Evolutionary conservation across 139 green algal species (phyloP).

Genomic region (Tetradesmus lagerheimii): DNA sequence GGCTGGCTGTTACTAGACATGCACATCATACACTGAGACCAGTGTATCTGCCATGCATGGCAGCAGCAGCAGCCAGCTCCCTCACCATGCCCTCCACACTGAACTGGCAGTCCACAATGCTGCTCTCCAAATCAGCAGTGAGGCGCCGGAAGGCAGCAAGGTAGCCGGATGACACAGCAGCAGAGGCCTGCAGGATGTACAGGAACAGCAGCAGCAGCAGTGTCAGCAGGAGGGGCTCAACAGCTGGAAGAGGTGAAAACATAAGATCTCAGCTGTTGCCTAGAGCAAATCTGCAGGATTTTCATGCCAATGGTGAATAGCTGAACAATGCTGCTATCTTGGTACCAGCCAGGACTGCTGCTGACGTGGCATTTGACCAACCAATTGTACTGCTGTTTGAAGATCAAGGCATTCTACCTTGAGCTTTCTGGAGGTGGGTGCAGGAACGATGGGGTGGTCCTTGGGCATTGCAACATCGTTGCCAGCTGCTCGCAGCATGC

Average conservation of each 20-base stretch:
- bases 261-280: too few species aligned
- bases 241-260: too few species aligned
- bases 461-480: background rate
- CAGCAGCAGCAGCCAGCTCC: background rate
- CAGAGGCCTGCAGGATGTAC: background rate
- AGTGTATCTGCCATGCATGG: background rate
- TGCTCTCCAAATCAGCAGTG: background rate
- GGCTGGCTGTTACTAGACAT: too few species aligned
- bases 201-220: background rate
- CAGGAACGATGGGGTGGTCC: background rate
- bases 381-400: too few species aligned
- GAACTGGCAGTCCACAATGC: background rate
- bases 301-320: too few species aligned
- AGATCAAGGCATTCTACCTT: background rate
- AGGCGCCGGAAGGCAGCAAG: background rate
- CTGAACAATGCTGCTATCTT: too few species aligned
- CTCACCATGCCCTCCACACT: slow-evolving; percentile 27
- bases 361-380: background rate
- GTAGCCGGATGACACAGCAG: background rate
- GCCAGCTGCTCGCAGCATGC: background rate
- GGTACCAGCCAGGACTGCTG: too few species aligned
- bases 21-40: too few species aligned
- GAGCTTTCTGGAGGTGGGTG: background rate
- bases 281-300: too few species aligned
- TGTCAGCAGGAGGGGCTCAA: too few species aligned